Conservation (phyloP, 1,284 basidiomycete species). For the Wolfiporia cocos region DNA sequence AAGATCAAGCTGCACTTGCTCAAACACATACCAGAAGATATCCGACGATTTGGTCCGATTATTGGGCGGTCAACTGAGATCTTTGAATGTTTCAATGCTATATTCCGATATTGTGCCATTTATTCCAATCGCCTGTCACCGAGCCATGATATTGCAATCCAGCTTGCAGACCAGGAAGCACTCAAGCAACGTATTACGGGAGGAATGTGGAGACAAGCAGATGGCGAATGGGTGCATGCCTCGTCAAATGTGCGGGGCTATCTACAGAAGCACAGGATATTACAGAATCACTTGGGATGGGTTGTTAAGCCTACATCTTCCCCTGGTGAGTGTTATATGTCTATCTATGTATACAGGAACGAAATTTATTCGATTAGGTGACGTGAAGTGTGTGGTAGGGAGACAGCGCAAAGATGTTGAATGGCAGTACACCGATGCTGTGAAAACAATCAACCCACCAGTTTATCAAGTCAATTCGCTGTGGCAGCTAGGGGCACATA, state of each 20-base stretch:
- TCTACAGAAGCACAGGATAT: no score
- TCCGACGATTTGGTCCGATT: constrained; percentile 16
- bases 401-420: background rate
- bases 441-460: no score
- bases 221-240: constrained; percentile 8
- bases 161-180: constrained; percentile 27
- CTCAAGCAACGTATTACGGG: constrained; percentile 20
- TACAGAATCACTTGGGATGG: no score
- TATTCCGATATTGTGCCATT: constrained; percentile 34
- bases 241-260: constrained; percentile 5
- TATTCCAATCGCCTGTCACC: constrained; percentile 38
- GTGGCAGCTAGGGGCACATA: no score
- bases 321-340: background rate
- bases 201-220: constrained; percentile 13
- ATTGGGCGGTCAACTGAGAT: constrained; percentile 30
- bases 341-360: background rate
- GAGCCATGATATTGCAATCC: constrained; percentile 33
- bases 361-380: background rate
- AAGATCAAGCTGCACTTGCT: constrained; percentile 24
- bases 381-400: background rate
- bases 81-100: constrained; percentile 41
- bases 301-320: background rate
- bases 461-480: no score
- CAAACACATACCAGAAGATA: constrained; percentile 15
- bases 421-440: no score